Evolutionary conservation across 495 filamentous ascomycete species (phyloP).

Genomic region (Mycothermus thermophilus): DNA sequence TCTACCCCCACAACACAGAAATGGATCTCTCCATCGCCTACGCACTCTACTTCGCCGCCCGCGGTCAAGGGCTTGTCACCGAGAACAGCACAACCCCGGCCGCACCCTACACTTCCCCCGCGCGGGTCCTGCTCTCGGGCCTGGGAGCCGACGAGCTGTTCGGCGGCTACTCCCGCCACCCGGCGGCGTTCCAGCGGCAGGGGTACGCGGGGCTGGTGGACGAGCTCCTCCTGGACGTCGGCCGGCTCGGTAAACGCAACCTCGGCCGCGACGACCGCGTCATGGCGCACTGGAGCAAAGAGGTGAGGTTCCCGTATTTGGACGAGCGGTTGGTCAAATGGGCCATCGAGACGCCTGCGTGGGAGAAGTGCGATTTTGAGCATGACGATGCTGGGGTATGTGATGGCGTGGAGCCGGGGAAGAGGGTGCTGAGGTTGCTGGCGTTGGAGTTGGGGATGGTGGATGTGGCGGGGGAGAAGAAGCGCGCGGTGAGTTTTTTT

Average conservation of each 20-base stretch:
- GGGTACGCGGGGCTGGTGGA: conserved; percentile 60
- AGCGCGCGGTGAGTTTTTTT: conserved; percentile 52
- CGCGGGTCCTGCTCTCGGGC: conserved; percentile 78
- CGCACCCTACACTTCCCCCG: conserved; percentile 47
- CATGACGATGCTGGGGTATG: conserved; percentile 28
- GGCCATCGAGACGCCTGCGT: conserved; percentile 58
- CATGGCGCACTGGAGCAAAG: conserved; percentile 78
- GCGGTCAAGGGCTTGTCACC: conserved; percentile 49
- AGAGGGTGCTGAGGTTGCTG: conserved; percentile 66
- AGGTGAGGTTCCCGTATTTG: conserved; percentile 82
- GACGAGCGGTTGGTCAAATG: conserved; percentile 77
- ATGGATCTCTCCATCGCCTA: conserved; percentile 97
- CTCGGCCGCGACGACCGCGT: conserved; percentile 87
- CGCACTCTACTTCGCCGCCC: conserved; percentile 85
- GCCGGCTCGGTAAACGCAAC: conserved; percentile 80
- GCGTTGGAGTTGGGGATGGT: conserved; percentile 61
- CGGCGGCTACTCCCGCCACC: conserved; percentile 80
- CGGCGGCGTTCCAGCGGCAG: conserved; percentile 51
- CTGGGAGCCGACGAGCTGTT: conserved; percentile 95
- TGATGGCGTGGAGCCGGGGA: conserved; percentile 54
- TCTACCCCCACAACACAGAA: conserved; percentile 88
- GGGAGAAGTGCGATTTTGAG: conserved; percentile 76
- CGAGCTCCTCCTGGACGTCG: conserved; percentile 77
- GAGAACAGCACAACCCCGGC: conserved; percentile 9
- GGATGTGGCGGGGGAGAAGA: conserved; percentile 67